Evolutionary conservation across 1,139 yeast genomes (phyloP).

Genomic region (Pichia sp.): DNA sequence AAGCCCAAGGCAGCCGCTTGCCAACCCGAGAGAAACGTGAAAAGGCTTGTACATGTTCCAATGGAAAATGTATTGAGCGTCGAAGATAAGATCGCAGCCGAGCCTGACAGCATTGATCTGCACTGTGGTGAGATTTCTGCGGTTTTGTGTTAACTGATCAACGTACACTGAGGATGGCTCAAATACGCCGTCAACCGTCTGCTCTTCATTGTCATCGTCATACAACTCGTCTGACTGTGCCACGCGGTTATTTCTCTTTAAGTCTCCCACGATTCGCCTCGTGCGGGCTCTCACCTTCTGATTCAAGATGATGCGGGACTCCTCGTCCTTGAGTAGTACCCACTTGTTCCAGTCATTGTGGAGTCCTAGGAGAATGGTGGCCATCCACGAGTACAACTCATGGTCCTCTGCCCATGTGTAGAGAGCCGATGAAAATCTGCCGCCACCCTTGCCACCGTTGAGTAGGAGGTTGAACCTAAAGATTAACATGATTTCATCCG

Average conservation of each 20-base stretch:
- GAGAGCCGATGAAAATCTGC: neutral
- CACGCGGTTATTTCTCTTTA: constrained; percentile 6
- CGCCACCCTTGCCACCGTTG: constrained; percentile 37
- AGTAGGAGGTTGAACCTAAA: constrained; percentile 50
- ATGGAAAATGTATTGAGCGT: constrained; percentile 40
- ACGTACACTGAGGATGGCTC: neutral
- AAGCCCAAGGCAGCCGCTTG: constrained; percentile 40
- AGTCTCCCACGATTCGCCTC: constrained; percentile 21
- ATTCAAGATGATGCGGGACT: constrained; percentile 41
- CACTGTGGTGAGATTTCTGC: constrained; percentile 29
- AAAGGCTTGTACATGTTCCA: constrained; percentile 30
- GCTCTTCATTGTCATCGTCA: neutral
- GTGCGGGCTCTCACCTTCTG: constrained; percentile 36
- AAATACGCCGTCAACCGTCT: neutral
- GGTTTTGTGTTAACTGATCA: constrained; percentile 28
- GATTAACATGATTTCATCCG: constrained; percentile 56
- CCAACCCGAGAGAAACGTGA: constrained; percentile 30
- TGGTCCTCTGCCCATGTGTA: constrained; percentile 34
- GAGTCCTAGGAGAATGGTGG: constrained; percentile 53
- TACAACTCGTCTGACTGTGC: neutral
- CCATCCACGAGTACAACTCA: constrained; percentile 63
- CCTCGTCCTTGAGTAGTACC: constrained; percentile 40
- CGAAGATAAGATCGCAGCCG: constrained; percentile 41
- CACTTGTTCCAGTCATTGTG: constrained; percentile 45
- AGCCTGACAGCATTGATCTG: constrained; percentile 37